Base-by-base conservation (phyloP, 2,329 filamentous ascomycete species). In the Cercospora zeina region DNA sequence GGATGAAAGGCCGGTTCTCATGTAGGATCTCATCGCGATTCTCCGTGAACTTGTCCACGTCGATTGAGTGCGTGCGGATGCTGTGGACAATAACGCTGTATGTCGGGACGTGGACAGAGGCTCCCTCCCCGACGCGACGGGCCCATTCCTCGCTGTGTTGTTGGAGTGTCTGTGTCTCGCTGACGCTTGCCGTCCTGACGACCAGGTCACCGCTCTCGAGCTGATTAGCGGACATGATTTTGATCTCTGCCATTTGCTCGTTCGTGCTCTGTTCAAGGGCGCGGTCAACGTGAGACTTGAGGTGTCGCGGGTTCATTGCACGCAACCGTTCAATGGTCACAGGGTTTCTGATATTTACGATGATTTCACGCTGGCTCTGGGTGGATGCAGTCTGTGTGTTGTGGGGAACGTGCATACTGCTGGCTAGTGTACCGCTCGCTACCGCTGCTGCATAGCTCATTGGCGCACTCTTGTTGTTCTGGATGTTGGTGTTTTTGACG, bases 161-260 rank as follows among this genome's bases (percentile, higher is more conserved):
- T 57, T 19, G 16, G 16, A 57, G 24, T 30, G 34, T 57, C 54
- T 57, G 13, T 16, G 19, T 39, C 16, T 57, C 54, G 54, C 54
- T 57, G 45, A 45, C 45, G 11, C 27, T 57, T 19, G 54, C 37
- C 13, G 54, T 57, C 21, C 54, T 57, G 24, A 57, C 16, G 14
- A 57, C 45, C 45, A 57, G 34, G 37, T 57, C 54, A 9, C 54
- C 21, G 16, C 54, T 57, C 24, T 57, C 27, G 14, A 57, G 54
- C 54, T 57, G 27, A 27, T 47, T 57, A 42, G 56, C 39, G 16
- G 21, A 58, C 27, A 58, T 58, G 27, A 58, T 42, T 50, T n/a
- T 45, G 31, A 58, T 31, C 30, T 31, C 30, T 31, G 9, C 30
- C 9, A 31, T 31, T 31, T 9, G 30, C 9, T 31, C 30, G 30